phyloP scores from a whole-genome alignment of 83 land plant species.

The Picea abies region DNA sequence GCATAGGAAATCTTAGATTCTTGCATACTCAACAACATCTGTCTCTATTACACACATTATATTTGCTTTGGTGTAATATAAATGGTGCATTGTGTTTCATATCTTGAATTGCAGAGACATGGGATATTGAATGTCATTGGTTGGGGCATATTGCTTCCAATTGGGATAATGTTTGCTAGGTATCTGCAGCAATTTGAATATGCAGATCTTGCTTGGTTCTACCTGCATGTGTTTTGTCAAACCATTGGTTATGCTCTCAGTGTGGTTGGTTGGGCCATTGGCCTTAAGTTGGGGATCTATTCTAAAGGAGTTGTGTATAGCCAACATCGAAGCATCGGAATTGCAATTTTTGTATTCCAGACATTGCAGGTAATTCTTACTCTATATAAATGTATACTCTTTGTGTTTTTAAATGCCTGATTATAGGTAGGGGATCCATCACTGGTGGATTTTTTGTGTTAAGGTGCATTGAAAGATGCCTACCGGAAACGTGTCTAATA shows the following conservation, averaged over 20 bases:
- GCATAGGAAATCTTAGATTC: too few relatives aligned
- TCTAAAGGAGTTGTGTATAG: too few relatives aligned
- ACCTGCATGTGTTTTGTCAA: conserved; percentile 22
- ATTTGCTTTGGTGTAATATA: too few relatives aligned
- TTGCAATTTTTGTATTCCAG: conserved; percentile 58
- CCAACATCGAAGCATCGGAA: conserved; percentile 38
- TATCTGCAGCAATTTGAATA: conserved; percentile 25
- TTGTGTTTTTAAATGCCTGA: not conserved
- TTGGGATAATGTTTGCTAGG: too few relatives aligned
- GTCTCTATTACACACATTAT: too few relatives aligned
- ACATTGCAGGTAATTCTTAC: conserved; percentile 22
- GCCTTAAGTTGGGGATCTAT: conserved; percentile 22
- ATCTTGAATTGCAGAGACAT: not conserved
- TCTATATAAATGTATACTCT: not conserved
- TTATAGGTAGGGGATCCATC: too few relatives aligned
- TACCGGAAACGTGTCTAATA: too few relatives aligned
- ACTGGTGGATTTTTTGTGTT: too few relatives aligned
- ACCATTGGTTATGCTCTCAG: conserved; percentile 21
- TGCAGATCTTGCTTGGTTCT: not conserved
- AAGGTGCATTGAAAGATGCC: too few relatives aligned
- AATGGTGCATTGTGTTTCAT: not conserved
- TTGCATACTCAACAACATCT: too few relatives aligned
- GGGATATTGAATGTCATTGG: too few relatives aligned
- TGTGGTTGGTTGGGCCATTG: conserved; percentile 74
- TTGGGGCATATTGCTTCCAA: too few relatives aligned